Conservation (phyloP, 1,284 basidiomycete genomes). For the Singerocomus rubriflavus region DNA sequence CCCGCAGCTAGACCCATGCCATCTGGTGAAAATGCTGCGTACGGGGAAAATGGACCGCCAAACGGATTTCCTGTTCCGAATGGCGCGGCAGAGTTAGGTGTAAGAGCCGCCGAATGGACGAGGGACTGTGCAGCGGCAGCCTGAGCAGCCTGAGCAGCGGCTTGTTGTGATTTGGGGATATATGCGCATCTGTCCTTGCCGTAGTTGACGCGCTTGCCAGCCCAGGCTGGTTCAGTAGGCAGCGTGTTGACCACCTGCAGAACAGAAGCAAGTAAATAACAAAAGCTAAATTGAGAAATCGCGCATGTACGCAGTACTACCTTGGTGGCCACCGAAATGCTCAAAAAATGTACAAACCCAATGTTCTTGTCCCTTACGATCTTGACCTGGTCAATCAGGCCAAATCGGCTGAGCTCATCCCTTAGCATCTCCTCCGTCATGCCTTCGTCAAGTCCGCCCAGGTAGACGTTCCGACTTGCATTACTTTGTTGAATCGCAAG, state of each 20-base stretch:
- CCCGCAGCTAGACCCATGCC: slow-evolving; percentile 42
- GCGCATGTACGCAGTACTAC: slow-evolving; percentile 37
- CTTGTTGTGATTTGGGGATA: slow-evolving; percentile 87
- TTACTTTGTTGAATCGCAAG: slow-evolving; percentile 87
- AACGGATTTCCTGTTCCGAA: slow-evolving; percentile 26
- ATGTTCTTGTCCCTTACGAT: slow-evolving; percentile 98
- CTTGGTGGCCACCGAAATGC: slow-evolving; percentile 90
- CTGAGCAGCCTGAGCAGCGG: slow-evolving; percentile 76
- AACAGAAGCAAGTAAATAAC: slow-evolving; percentile 4
- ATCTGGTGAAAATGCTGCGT: slow-evolving; percentile 57
- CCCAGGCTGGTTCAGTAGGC: slow-evolving; percentile 85
- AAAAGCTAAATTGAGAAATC: neutral
- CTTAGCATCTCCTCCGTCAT: slow-evolving; percentile 87
- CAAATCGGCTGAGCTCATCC: slow-evolving; percentile 85
- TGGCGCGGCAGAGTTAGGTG: slow-evolving; percentile 26
- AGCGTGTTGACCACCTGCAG: slow-evolving; percentile 82
- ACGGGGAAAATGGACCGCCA: slow-evolving; percentile 50
- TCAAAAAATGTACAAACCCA: slow-evolving; percentile 94
- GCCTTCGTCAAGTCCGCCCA: slow-evolving; percentile 85
- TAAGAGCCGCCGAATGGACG: slow-evolving; percentile 51
- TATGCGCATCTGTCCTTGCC: slow-evolving; percentile 96
- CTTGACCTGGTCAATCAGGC: slow-evolving; percentile 97
- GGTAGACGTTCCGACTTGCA: slow-evolving; percentile 90
- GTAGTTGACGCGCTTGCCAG: slow-evolving; percentile 92
- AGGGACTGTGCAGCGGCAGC: slow-evolving; percentile 79